These are phyloP conservation scores for Pseudogymnoascus sp. DNA, from an alignment of 2,329 filamentous ascomycete genomes.

Conservation along the genomic window DNA sequence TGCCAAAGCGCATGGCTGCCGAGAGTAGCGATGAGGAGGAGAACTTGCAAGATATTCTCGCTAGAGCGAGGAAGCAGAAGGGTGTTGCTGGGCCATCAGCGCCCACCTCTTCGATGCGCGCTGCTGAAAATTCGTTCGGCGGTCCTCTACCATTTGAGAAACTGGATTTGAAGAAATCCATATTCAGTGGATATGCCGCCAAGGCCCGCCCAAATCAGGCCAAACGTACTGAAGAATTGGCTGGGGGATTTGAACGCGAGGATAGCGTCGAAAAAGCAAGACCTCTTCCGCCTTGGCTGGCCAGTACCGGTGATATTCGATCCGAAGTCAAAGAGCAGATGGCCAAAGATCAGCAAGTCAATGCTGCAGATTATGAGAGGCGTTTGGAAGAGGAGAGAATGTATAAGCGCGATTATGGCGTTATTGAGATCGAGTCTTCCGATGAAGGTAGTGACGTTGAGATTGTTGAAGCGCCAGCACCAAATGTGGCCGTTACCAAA, in stretches of 20 bases:
- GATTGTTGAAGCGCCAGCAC: slow-evolving; percentile 44
- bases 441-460: slow-evolving; percentile 49
- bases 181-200: slow-evolving; percentile 36
- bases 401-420: slow-evolving; percentile 39
- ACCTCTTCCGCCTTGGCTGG: slow-evolving; percentile 72
- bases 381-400: slow-evolving; percentile 49
- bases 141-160: slow-evolving; percentile 90
- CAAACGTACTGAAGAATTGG: slow-evolving; percentile 24
- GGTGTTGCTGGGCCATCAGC: slow-evolving; percentile 27
- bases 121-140: slow-evolving; percentile 54
- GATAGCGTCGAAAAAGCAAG: slow-evolving; percentile 28
- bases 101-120: slow-evolving; percentile 23
- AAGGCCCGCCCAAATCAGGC: not conserved
- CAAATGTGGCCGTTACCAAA: slow-evolving; percentile 16
- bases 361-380: slow-evolving; percentile 54
- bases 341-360: slow-evolving; percentile 50
- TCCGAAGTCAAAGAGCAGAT: slow-evolving; percentile 53
- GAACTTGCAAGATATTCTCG: slow-evolving; percentile 69
- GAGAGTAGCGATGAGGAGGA: slow-evolving; percentile 66
- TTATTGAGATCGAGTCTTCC: slow-evolving; percentile 58
- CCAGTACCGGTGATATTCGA: slow-evolving; percentile 56
- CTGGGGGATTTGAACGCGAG: slow-evolving; percentile 34
- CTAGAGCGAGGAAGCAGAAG: slow-evolving; percentile 59
- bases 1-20: slow-evolving; percentile 38
- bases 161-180: slow-evolving; percentile 59